Evolutionary conservation across 2,329 filamentous ascomycete species (phyloP), one percentile per base, ranked within the genome.

Genomic region (Helicocarpus griseus): DNA sequence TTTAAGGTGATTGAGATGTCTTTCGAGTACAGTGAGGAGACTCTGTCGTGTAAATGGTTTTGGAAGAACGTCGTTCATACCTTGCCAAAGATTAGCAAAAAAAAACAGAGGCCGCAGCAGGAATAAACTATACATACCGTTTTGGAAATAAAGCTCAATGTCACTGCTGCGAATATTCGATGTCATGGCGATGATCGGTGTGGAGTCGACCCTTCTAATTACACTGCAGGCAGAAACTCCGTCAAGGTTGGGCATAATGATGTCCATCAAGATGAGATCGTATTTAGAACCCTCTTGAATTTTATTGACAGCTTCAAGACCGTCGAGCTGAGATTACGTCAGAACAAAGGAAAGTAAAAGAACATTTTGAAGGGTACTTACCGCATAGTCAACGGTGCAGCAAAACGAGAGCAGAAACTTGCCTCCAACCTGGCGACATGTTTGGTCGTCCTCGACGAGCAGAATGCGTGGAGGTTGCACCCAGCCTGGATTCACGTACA

Each of bases 161-260:
- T 98, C 93, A 62, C 96, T 91, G 54, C 89, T 90, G 57, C 93
- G 82, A 57, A 98, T 97, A 65, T 97, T 98, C 3, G 91, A 96
- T 2, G 93, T 98, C 93, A 98, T 97, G 44, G 93, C 93, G 53
- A 98, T 88, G 61, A 98, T 94, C 0, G 93, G 93, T 5, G 83
- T 81, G 35, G 82, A 81, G 57, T 89, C 83, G 56, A 91, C 88
- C 63, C 95, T 87, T 49, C 91, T 83, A 58, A 98, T 96, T 56
- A 95, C 82, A 63, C 93, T 87, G 52, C 89, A 95, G 2, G 93
- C 91, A 14, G 90, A 95, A 5, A 97, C 89, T 59, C 93, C 93
- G 62, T 97, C 93, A 50, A 97, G 77, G 57, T 90, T 86, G 5
- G 93, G 93, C 93, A 98, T 97, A 60, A 98, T 95, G 57, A 98